These are phyloP conservation scores for Sequoiadendron giganteum DNA, from an alignment of 75 land plant species.

Conservation along the genomic window DNA sequence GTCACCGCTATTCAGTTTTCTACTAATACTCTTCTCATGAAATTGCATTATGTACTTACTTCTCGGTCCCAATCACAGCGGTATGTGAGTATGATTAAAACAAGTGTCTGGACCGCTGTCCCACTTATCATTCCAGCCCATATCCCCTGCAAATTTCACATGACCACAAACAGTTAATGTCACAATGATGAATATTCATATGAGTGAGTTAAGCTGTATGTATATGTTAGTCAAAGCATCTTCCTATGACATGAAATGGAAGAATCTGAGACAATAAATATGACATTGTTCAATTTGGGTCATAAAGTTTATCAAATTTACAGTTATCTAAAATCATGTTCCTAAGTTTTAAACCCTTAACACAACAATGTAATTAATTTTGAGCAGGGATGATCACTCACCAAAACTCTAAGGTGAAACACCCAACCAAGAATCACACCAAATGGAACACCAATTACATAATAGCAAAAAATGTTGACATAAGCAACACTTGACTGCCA, in stretches of 20 bases:
- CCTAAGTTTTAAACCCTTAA: neutral
- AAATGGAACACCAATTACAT: slow-evolving; percentile 22
- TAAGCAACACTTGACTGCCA: slow-evolving; percentile 33
- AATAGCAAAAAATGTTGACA: slow-evolving; percentile 24
- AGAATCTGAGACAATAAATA: neutral
- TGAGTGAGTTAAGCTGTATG: neutral
- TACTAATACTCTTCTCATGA: neutral
- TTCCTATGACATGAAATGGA: neutral
- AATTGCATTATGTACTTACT: slow-evolving; percentile 14
- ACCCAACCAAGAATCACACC: slow-evolving; percentile 28
- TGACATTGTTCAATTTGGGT: neutral
- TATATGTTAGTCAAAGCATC: neutral
- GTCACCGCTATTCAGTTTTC: neutral
- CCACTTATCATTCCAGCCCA: slow-evolving; percentile 50
- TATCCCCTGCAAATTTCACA: slow-evolving; percentile 12
- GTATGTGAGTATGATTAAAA: slow-evolving; percentile 19
- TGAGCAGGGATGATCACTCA: neutral
- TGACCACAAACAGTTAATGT: neutral
- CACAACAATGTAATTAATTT: neutral
- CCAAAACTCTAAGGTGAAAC: slow-evolving; percentile 17
- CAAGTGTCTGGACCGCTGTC: slow-evolving; percentile 25
- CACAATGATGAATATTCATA: neutral
- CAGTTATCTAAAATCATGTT: neutral
- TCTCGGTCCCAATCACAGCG: slow-evolving; percentile 45
- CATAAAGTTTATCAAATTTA: neutral